Evolutionary conservation across 2,329 filamentous ascomycete species (phyloP).

Genomic region (Aspergillus ochraceoroseus): DNA sequence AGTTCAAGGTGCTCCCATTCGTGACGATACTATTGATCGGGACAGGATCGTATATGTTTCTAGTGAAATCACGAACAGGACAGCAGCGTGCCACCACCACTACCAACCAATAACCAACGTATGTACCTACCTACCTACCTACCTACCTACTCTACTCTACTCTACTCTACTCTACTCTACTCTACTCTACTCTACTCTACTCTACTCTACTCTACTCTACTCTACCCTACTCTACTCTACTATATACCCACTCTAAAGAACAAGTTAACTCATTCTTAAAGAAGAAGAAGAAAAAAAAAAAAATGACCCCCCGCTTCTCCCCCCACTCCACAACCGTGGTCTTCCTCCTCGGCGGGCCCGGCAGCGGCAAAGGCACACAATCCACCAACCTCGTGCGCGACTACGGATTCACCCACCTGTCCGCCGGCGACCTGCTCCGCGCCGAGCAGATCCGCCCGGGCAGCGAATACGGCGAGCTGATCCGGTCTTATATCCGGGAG

Average conservation of each 20-base stretch:
- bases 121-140: constrained; percentile 2
- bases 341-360: constrained; percentile 93
- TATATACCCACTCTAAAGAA: no score
- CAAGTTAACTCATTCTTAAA: constrained; percentile 1
- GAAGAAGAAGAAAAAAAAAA: constrained; percentile 3
- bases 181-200: no score
- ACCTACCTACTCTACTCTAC: not conserved
- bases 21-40: constrained; percentile 46
- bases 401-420: constrained; percentile 89
- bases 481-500: constrained; percentile 88
- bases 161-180: no score
- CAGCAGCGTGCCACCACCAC: constrained; percentile 48
- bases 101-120: constrained; percentile 30
- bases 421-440: constrained; percentile 85
- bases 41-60: constrained; percentile 48
- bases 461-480: constrained; percentile 85
- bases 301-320: constrained; percentile 64
- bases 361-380: constrained; percentile 94
- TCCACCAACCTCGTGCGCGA: constrained; percentile 80
- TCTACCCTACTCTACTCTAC: no score
- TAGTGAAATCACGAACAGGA: constrained; percentile 48
- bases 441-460: constrained; percentile 86
- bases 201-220: no score
- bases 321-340: constrained; percentile 79
- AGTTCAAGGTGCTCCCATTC: constrained; percentile 43